Conservation (phyloP, 176 grass and related monocot genomes). For the Oropetium thomaeum region DNA sequence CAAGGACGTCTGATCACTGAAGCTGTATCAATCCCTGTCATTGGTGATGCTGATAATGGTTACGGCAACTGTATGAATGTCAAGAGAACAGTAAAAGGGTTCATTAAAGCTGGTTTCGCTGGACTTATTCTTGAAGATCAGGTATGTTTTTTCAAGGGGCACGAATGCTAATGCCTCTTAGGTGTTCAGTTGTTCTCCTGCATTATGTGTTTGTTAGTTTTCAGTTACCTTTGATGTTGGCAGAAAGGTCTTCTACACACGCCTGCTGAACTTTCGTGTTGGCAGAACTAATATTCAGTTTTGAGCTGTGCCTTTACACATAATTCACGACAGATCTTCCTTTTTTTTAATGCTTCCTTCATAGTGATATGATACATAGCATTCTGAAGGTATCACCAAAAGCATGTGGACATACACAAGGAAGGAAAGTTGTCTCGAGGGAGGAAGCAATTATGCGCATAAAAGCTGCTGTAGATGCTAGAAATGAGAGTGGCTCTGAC, state of each 20-base stretch:
- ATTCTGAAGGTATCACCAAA: slow-evolving; percentile 92
- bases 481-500: slow-evolving; percentile 84
- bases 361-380: slow-evolving; percentile 42
- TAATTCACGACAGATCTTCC: neutral
- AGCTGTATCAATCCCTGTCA: slow-evolving; percentile 74
- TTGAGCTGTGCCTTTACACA: neutral
- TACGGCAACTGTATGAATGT: slow-evolving; percentile 94
- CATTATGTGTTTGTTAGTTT: neutral
- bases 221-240: neutral
- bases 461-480: slow-evolving; percentile 92
- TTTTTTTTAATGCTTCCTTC: neutral
- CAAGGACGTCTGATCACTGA: slow-evolving; percentile 81
- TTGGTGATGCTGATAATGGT: slow-evolving; percentile 96
- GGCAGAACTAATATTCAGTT: slow-evolving; percentile 16
- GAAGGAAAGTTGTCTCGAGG: slow-evolving; percentile 85
- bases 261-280: neutral
- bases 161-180: neutral
- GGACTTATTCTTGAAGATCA: slow-evolving; percentile 98
- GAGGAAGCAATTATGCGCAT: slow-evolving; percentile 88
- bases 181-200: neutral
- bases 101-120: slow-evolving; percentile 92
- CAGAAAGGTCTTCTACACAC: neutral
- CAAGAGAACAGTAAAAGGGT: slow-evolving; percentile 94
- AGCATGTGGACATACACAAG: slow-evolving; percentile 93
- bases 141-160: slow-evolving; percentile 31